Evolutionary conservation across 2,329 filamentous ascomycete genomes (phyloP).

Genomic region (Neofusicoccum laricinum): DNA sequence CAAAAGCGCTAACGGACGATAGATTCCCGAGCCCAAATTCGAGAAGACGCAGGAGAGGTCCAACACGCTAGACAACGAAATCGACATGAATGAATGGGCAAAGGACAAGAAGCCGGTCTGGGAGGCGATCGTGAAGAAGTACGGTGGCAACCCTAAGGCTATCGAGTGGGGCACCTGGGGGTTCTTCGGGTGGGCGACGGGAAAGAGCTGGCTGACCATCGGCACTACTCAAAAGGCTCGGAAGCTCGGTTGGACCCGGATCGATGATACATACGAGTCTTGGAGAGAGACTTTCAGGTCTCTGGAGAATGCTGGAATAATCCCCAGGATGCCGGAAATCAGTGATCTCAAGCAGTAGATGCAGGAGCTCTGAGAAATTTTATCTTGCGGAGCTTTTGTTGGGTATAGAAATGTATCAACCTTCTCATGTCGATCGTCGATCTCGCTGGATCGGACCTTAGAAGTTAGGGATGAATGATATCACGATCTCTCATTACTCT

Average conservation of each 20-base stretch:
- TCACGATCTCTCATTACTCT: too few relatives aligned
- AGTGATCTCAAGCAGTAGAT: too few relatives aligned
- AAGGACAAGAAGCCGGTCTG: constrained; percentile 1
- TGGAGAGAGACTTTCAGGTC: constrained; percentile 10
- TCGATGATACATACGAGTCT: not conserved
- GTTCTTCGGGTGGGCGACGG: not conserved
- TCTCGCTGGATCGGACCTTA: too few relatives aligned
- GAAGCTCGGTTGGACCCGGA: not conserved
- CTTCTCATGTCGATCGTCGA: too few relatives aligned
- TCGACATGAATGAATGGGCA: constrained; percentile 3
- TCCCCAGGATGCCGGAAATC: not conserved
- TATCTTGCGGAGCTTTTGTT: too few relatives aligned
- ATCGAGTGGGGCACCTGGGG: constrained; percentile 9
- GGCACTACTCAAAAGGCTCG: not conserved
- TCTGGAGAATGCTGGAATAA: constrained; percentile 3
- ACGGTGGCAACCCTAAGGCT: not conserved
- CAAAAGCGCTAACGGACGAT: not conserved
- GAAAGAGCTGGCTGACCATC: constrained; percentile 9
- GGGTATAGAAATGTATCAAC: too few relatives aligned
- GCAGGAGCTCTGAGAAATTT: too few relatives aligned
- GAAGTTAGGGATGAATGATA: too few relatives aligned
- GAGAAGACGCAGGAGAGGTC: not conserved
- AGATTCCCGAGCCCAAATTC: not conserved
- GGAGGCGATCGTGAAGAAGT: constrained; percentile 1
- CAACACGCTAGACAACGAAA: not conserved